A percentile compares a stretch with the other conserved stretches of the same genome.
Evolutionary conservation across 108 stramenopile species (phyloP).

Genomic region (Ochromonas danica): DNA sequence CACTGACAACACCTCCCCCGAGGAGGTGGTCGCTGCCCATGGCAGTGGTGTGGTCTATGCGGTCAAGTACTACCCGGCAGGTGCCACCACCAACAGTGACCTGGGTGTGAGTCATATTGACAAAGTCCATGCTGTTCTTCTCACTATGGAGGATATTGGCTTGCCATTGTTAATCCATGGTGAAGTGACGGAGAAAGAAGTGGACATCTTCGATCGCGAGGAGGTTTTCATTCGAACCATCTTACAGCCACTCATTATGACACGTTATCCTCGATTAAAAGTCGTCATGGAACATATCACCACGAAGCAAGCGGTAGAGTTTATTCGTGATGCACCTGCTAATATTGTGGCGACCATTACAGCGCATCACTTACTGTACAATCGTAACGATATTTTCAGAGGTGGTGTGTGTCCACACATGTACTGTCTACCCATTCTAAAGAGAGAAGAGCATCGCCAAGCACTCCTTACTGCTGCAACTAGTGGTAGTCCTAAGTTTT

Average conservation of each 20-base stretch:
- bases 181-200: conserved; percentile 77
- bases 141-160: conserved; percentile 80
- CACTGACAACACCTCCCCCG: conserved; percentile 87
- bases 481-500: conserved; percentile 84
- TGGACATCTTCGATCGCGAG: conserved; percentile 98
- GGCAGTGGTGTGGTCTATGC: conserved; percentile 71
- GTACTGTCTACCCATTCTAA: conserved; percentile 97
- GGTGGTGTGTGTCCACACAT: conserved; percentile 94
- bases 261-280: conserved; percentile 75
- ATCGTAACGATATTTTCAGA: conserved; percentile 79
- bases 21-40: conserved; percentile 82
- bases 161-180: conserved; percentile 95
- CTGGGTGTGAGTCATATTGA: conserved; percentile 86
- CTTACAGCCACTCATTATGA: conserved; percentile 71
- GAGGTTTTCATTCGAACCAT: conserved; percentile 84
- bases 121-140: conserved; percentile 73
- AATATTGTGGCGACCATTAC: conserved; percentile 96
- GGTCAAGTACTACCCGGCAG: conserved; percentile 96
- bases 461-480: conserved; percentile 85
- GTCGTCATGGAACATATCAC: conserved; percentile 91
- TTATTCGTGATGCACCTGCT: conserved; percentile 65
- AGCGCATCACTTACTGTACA: conserved; percentile 95
- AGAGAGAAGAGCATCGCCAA: conserved; percentile 85
- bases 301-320: conserved; percentile 78
- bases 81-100: conserved; percentile 96